Conservation (phyloP, 2,329 filamentous ascomycete species). For the Chaetomiaceae sp. region DNA sequence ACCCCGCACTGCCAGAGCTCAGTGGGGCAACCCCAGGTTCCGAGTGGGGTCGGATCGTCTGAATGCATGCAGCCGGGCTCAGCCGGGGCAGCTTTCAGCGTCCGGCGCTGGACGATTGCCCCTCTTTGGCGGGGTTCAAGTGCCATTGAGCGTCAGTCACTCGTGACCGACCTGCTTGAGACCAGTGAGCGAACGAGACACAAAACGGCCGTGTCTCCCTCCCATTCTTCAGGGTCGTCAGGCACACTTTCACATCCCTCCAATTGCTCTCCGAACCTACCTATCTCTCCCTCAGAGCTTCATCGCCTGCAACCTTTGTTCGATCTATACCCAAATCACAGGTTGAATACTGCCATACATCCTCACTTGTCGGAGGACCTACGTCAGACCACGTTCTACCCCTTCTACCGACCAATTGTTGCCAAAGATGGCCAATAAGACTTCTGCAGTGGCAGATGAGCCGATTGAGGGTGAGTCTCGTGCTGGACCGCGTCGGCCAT, state of each 20-base stretch:
- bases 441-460: slow-evolving; percentile 53
- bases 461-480: slow-evolving; percentile 39
- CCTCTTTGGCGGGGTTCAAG: slow-evolving; percentile 18
- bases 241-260: background rate
- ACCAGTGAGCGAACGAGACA: slow-evolving; percentile 8
- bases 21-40: slow-evolving; percentile 17
- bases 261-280: background rate
- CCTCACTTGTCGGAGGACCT: background rate
- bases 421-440: slow-evolving; percentile 51
- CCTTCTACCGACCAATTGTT: slow-evolving; percentile 5
- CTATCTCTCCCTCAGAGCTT: background rate
- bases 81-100: background rate
- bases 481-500: too few species aligned
- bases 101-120: slow-evolving; percentile 6
- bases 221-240: background rate
- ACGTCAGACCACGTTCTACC: background rate
- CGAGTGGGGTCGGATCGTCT: slow-evolving; percentile 13
- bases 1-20: slow-evolving; percentile 20
- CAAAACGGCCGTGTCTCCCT: slow-evolving; percentile 14
- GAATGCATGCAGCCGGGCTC: slow-evolving; percentile 15
- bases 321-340: background rate
- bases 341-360: background rate
- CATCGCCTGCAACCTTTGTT: background rate
- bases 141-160: slow-evolving; percentile 15
- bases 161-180: slow-evolving; percentile 16